Conservation (phyloP, 352 stramenopile species). For the Phytophthora lateralis region DNA sequence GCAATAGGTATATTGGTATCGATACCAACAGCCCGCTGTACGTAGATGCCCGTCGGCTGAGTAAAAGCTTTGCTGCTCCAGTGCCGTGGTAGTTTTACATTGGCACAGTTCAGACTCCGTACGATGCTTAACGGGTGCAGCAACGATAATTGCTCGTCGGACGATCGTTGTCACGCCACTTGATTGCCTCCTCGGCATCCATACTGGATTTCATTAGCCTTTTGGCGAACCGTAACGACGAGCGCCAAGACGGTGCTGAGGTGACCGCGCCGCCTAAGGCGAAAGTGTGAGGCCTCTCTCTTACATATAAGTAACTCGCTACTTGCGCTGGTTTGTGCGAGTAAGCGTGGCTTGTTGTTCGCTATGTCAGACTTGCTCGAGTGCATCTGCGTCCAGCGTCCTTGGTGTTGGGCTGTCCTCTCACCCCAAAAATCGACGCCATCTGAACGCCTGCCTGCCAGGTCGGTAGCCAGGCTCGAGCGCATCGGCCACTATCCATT, state of each 20-base stretch:
- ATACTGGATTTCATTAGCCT: too few relatives aligned
- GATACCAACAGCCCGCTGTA: too few relatives aligned
- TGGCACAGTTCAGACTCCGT: not conserved
- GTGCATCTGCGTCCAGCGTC: slow-evolving; percentile 32
- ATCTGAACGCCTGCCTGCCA: slow-evolving; percentile 21
- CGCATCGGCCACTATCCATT: slow-evolving; percentile 25
- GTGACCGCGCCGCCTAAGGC: slow-evolving; percentile 9
- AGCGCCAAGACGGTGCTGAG: not conserved
- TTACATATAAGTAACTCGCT: slow-evolving; percentile 21
- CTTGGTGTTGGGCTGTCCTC: slow-evolving; percentile 15
- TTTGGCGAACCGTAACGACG: not conserved
- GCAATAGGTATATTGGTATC: not conserved
- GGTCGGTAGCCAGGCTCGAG: slow-evolving; percentile 3
- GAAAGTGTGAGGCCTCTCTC: slow-evolving; percentile 13
- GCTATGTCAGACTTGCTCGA: slow-evolving; percentile 16
- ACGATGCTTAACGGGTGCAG: too few relatives aligned
- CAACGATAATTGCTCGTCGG: too few relatives aligned
- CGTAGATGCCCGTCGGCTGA: too few relatives aligned
- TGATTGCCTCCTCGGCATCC: slow-evolving; percentile 1
- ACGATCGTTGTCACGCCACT: not conserved
- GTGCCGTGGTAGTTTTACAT: too few relatives aligned
- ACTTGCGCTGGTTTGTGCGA: slow-evolving; percentile 11
- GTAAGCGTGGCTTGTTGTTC: slow-evolving; percentile 4
- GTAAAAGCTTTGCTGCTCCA: too few relatives aligned
- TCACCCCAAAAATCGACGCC: slow-evolving; percentile 18